A percentile compares a stretch with the other conserved stretches of the same genome.
Conservation (phyloP, 768 basidiomycete genomes). For the Kwoniella bestiolae region DNA sequence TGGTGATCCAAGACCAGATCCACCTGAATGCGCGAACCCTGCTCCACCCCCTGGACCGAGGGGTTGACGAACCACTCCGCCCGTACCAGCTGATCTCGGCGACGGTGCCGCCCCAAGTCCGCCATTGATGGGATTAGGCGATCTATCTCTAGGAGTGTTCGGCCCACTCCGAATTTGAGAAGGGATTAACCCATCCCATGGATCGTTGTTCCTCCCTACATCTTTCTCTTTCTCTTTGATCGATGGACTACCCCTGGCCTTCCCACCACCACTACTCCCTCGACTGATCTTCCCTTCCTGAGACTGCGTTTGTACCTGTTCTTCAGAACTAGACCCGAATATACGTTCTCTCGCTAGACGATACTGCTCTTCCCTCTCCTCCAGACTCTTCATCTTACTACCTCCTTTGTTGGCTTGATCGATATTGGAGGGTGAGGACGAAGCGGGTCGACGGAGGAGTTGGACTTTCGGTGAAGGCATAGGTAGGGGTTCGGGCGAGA, state of each 20-base stretch:
- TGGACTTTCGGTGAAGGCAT: constrained; percentile 20
- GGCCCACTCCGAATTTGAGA: constrained; percentile 3
- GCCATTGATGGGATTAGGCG: background rate
- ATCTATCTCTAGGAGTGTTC: background rate
- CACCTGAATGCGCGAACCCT: too few relatives aligned
- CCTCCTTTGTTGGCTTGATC: background rate
- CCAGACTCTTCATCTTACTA: constrained; percentile 52
- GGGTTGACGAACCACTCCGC: too few relatives aligned
- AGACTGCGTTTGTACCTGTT: background rate
- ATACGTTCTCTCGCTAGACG: constrained; percentile 48
- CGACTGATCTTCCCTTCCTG: background rate
- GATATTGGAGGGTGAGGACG: constrained; percentile 2
- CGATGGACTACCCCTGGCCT: background rate
- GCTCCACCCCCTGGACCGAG: too few relatives aligned
- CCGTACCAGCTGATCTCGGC: too few relatives aligned
- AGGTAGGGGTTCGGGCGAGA: constrained; percentile 19
- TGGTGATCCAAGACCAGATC: too few relatives aligned
- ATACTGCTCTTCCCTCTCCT: constrained; percentile 48
- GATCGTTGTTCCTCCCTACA: background rate
- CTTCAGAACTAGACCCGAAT: constrained; percentile 27
- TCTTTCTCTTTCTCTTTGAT: background rate
- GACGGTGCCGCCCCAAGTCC: background rate
- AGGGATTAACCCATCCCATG: constrained; percentile 19
- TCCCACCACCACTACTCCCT: constrained; percentile 5
- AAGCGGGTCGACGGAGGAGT: constrained; percentile 22